phyloP scores from a whole-genome alignment of 768 basidiomycete genomes.

The Favolaschia claudopus region DNA sequence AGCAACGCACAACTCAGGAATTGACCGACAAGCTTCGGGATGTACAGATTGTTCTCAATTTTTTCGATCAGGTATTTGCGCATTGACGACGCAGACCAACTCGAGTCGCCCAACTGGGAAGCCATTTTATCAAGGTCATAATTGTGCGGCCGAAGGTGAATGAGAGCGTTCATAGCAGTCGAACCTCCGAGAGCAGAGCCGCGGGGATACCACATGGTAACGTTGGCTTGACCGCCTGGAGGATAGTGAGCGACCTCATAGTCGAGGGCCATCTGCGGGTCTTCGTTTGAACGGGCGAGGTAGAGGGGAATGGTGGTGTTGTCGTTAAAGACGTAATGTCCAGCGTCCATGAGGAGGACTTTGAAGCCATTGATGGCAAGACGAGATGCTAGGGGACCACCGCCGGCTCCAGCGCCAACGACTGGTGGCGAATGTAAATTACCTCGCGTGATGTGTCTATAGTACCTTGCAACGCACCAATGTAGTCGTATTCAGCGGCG shows the following conservation, averaged over 20 bases:
- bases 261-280: constrained; percentile 16
- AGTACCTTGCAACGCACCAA: not conserved
- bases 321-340: constrained; percentile 12
- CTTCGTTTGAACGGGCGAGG: constrained; percentile 16
- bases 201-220: constrained; percentile 19
- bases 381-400: constrained; percentile 15
- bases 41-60: constrained; percentile 20
- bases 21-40: not conserved
- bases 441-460: not conserved
- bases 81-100: constrained; percentile 14
- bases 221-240: constrained; percentile 5
- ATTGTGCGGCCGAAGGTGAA: constrained; percentile 18
- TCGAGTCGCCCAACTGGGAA: constrained; percentile 2
- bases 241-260: constrained; percentile 20
- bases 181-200: constrained; percentile 21
- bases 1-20: constrained; percentile 13
- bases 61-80: constrained; percentile 11
- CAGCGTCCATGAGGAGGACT: constrained; percentile 20
- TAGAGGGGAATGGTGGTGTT: constrained; percentile 21
- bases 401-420: constrained; percentile 20
- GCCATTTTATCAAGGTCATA: constrained; percentile 19
- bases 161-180: constrained; percentile 20
- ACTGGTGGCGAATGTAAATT: not conserved
- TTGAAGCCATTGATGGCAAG: constrained; percentile 13
- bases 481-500: constrained; percentile 15